Conservation (phyloP, 176 grass and related monocot genomes). For the Rhynchospora breviuscula region DNA sequence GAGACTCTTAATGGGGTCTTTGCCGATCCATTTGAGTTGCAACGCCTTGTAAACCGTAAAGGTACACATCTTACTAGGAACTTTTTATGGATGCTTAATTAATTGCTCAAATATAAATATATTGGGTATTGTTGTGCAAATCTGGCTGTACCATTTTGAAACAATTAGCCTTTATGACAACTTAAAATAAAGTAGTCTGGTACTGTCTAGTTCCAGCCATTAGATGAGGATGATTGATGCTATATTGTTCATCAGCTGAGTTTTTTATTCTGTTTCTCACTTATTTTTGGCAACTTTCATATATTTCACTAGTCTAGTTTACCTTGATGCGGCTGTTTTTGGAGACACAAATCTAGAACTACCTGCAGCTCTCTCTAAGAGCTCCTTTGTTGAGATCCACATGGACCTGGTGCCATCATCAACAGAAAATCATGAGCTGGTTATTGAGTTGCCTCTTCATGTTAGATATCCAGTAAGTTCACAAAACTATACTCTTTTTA, state of each 20-base stretch:
- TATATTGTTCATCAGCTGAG: background rate
- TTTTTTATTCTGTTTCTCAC: background rate
- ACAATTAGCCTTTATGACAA: background rate
- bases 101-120: background rate
- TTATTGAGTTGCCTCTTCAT: conserved; percentile 64
- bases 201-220: background rate
- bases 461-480: conserved; percentile 72
- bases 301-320: conserved; percentile 38
- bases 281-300: background rate
- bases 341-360: conserved; percentile 83
- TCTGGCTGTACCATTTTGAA: background rate
- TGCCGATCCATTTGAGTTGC: conserved; percentile 83
- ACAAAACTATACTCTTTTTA: conserved; percentile 3
- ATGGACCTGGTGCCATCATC: conserved; percentile 28
- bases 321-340: conserved; percentile 57
- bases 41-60: conserved; percentile 53
- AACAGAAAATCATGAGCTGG: conserved; percentile 26
- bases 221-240: background rate
- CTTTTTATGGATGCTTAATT: background rate
- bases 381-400: conserved; percentile 69
- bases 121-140: background rate
- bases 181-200: background rate
- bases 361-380: conserved; percentile 66
- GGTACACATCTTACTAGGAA: conserved; percentile 28
- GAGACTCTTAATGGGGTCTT: conserved; percentile 71